These are phyloP conservation scores for Discostella stelligera DNA, from an alignment of 352 stramenopile genomes.

Conservation along the genomic window DNA sequence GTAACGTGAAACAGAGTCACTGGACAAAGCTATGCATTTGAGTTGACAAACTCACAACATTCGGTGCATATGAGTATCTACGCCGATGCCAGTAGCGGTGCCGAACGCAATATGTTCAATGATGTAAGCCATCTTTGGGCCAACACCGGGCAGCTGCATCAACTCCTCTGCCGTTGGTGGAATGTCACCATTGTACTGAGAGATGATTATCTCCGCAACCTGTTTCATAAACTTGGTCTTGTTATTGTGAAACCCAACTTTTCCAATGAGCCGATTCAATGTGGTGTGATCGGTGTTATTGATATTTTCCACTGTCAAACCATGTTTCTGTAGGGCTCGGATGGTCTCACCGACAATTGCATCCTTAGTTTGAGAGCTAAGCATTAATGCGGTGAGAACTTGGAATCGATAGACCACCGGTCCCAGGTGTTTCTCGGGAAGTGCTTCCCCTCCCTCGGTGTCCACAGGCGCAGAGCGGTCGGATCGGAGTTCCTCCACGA, in stretches of 20 bases:
- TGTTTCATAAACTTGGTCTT: constrained; percentile 95
- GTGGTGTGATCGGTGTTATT: constrained; percentile 84
- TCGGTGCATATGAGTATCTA: constrained; percentile 96
- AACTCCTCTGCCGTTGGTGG: constrained; percentile 88
- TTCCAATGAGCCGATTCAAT: constrained; percentile 87
- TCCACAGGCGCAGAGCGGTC: constrained; percentile 83
- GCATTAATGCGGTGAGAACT: constrained; percentile 93
- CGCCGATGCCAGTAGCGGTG: constrained; percentile 88
- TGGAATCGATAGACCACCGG: constrained; percentile 86
- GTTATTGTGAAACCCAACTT: constrained; percentile 94
- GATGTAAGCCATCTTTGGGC: constrained; percentile 96
- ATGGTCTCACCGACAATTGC: constrained; percentile 84
- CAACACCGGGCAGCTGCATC: constrained; percentile 89
- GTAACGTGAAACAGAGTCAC: constrained; percentile 1
- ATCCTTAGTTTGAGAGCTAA: constrained; percentile 97
- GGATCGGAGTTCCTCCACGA: constrained; percentile 81
- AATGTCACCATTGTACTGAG: constrained; percentile 87
- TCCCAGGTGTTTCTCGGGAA: constrained; percentile 59
- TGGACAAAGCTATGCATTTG: neutral
- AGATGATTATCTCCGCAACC: constrained; percentile 71
- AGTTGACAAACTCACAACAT: constrained; percentile 79
- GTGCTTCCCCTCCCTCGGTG: constrained; percentile 72
- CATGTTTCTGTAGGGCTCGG: constrained; percentile 65
- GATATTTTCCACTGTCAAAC: constrained; percentile 88
- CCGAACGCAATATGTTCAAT: constrained; percentile 90